Evolutionary conservation across 306 rosid genomes (phyloP), one percentile per base, ranked within the genome.

Genomic region (Spatholobus suberectus): DNA sequence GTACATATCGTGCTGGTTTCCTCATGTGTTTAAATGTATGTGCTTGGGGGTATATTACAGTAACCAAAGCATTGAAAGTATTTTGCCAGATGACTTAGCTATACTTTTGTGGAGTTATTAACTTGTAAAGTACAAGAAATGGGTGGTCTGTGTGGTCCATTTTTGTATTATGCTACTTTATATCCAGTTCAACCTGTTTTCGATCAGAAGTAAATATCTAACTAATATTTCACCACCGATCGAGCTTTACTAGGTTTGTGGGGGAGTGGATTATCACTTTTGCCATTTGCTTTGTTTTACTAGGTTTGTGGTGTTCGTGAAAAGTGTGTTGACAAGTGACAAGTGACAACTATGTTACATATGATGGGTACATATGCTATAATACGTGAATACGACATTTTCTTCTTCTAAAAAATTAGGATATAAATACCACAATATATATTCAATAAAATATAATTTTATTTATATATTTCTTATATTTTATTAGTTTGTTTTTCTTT

Each of bases 221-320:
- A 27, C 38, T 61, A 12, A 27, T 27, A 62, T 62, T 29, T 62
- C 69, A 27, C 69, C 32, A 0, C 8, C 23, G 4, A 68, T 52
- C n/a, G 4, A 68, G 73, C n/a, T 68, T 18, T 55, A 72, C 35
- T 47, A 91, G 97, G 95, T 91, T 65, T 91, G 95, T 54, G 29
- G 55, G 55, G 47, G 62, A 18, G 5, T 51, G 46, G 13, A 43
- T 69, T 49, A 47, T 41, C 55, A 29, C 49, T 44, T 62, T 51
- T 49, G 7, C 61, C 46, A 37, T 67, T 73, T 76, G 62, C 41
- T 59, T 38, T 70, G 18, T 67, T 67, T 62, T 70, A 65, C 43
- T 82, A 95, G 99, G 96, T 93, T 58, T 95, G 98, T 23, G 94
- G 91, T 23, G 83, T 95, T 24, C 86, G 90, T 47, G 97, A 95